These are phyloP conservation scores for Phlebopus sp. DNA, from an alignment of 1,284 basidiomycete genomes.

Conservation along the genomic window DNA sequence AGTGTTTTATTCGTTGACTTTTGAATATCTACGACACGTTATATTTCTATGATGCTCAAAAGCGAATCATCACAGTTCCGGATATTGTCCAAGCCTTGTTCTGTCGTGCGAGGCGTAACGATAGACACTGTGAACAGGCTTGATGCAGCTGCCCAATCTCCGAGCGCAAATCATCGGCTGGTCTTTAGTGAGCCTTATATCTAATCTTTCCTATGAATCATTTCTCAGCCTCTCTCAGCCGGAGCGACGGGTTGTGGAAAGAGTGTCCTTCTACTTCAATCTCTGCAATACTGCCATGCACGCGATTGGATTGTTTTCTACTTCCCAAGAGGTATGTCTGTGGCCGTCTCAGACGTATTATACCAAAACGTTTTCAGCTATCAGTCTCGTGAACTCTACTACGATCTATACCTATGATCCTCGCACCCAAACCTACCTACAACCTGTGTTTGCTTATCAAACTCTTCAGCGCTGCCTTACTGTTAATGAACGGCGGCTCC, in stretches of 20 bases:
- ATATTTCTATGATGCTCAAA: background rate
- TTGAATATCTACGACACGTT: conserved; percentile 6
- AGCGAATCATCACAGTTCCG: conserved; percentile 50
- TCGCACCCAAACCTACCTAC: conserved; percentile 75
- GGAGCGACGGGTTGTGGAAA: conserved; percentile 85
- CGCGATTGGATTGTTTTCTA: conserved; percentile 86
- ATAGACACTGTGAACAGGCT: conserved; percentile 50
- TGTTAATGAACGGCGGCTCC: conserved; percentile 49
- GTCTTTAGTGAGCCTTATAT: conserved; percentile 54
- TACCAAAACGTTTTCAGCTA: conserved; percentile 38
- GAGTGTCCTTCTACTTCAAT: conserved; percentile 79
- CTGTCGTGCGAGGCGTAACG: conserved; percentile 66
- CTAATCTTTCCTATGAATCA: background rate
- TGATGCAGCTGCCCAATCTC: conserved; percentile 47
- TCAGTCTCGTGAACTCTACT: conserved; percentile 77
- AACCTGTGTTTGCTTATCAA: conserved; percentile 64
- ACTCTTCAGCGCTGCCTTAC: conserved; percentile 56
- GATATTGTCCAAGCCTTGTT: conserved; percentile 59
- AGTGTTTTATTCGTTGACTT: conserved; percentile 48
- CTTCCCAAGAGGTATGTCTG: conserved; percentile 69
- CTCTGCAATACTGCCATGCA: conserved; percentile 68
- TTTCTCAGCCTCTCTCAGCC: conserved; percentile 40
- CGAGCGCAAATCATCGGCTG: conserved; percentile 41
- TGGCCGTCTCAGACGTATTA: background rate
- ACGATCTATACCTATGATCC: conserved; percentile 75